Percentiles rank a stretch among this genome's conserved stretches.
These are phyloP conservation scores for Ilyonectria sp. DNA, from an alignment of 2,329 filamentous ascomycete genomes.

Conservation along the genomic window DNA sequence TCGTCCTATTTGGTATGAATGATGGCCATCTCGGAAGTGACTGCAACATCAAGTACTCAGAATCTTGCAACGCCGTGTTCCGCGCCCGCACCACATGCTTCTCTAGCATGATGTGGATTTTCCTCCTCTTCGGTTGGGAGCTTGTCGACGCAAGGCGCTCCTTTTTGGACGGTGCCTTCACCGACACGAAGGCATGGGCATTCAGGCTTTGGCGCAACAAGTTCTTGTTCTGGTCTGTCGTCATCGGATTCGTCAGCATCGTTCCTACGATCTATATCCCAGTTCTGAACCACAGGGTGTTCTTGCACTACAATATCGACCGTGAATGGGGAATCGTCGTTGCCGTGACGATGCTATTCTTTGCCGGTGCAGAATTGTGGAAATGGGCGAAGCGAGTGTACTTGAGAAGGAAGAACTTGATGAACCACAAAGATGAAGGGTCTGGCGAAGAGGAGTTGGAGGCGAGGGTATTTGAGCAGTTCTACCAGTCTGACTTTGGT, in stretches of 20 bases:
- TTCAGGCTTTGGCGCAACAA: constrained; percentile 76
- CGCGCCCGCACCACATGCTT: constrained; percentile 81
- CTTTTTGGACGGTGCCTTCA: neutral
- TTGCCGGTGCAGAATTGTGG: constrained; percentile 70
- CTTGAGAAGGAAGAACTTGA: constrained; percentile 7
- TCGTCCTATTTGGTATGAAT: constrained; percentile 62
- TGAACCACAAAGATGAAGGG: neutral
- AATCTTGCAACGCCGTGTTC: constrained; percentile 73
- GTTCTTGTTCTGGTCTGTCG: constrained; percentile 76
- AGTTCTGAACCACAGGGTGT: constrained; percentile 69
- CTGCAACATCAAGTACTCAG: constrained; percentile 72
- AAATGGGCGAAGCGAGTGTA: constrained; percentile 70
- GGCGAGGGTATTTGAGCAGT: constrained; percentile 52
- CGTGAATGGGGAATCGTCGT: constrained; percentile 76
- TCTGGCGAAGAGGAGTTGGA: constrained; percentile 47
- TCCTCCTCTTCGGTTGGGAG: constrained; percentile 83
- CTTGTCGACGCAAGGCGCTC: constrained; percentile 73
- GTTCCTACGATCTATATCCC: constrained; percentile 71
- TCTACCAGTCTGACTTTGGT: constrained; percentile 39
- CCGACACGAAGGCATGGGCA: neutral
- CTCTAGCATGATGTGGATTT: constrained; percentile 82
- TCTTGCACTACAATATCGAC: constrained; percentile 70
- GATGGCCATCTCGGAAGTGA: constrained; percentile 66
- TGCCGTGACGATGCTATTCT: constrained; percentile 67
- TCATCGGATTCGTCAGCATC: constrained; percentile 61